Conservation (phyloP, 306 rosid species). For the Acacia acuminata region DNA sequence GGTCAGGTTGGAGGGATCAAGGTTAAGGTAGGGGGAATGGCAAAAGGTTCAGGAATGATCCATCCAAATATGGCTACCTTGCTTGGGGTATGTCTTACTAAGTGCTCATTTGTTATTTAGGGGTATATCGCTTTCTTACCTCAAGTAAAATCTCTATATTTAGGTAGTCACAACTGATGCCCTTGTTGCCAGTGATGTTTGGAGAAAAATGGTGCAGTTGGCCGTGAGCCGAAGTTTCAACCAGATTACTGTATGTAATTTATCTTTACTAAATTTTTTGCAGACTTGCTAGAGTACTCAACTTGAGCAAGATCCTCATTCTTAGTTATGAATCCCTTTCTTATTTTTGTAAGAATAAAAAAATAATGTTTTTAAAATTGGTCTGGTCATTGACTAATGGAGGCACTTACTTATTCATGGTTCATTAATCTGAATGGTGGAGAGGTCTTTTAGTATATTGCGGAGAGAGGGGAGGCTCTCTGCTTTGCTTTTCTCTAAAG, state of each 20-base stretch:
- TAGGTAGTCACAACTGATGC: slow-evolving; percentile 98
- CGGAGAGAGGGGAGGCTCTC: not conserved
- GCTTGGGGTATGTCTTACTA: slow-evolving; percentile 78
- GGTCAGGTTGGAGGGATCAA: slow-evolving; percentile 72
- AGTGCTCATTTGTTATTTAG: slow-evolving; percentile 23
- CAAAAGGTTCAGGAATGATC: slow-evolving; percentile 99
- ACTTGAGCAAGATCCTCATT: not conserved
- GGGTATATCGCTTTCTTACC: slow-evolving; percentile 24
- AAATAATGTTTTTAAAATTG: not conserved
- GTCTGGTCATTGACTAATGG: not conserved
- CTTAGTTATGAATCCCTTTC: not conserved
- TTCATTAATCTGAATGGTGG: not conserved
- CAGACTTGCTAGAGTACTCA: not conserved
- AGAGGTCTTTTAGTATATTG: not conserved
- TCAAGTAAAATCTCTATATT: slow-evolving; percentile 18
- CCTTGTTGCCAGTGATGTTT: slow-evolving; percentile 63
- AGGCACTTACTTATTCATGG: not conserved
- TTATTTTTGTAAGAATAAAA: not conserved
- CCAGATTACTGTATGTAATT: slow-evolving; percentile 79
- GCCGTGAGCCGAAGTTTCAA: slow-evolving; percentile 93
- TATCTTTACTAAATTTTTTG: slow-evolving; percentile 23
- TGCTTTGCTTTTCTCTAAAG: too few species aligned
- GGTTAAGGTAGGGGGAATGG: slow-evolving; percentile 90
- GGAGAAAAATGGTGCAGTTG: slow-evolving; percentile 88
- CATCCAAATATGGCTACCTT: slow-evolving; percentile 99